Percentiles rank a stretch among this genome's conserved stretches.
Conservation (phyloP, 331 rosid genomes). For the Malus hybrid region DNA sequence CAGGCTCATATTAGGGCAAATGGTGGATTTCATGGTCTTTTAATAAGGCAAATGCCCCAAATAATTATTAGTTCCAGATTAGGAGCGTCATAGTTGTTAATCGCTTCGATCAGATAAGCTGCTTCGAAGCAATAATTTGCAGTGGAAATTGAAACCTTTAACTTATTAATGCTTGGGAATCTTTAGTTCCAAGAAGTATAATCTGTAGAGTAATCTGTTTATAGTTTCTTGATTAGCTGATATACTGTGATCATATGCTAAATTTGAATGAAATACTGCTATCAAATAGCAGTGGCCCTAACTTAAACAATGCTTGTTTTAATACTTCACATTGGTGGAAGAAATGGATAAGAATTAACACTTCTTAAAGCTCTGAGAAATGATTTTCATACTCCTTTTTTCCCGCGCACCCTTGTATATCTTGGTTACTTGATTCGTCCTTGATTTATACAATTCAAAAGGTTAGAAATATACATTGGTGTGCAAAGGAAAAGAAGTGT, state of each 20-base stretch:
- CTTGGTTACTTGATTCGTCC: too few relatives aligned
- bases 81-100: neutral
- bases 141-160: neutral
- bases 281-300: neutral
- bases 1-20: conserved; percentile 26
- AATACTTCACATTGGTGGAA: neutral
- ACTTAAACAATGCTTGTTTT: neutral
- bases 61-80: conserved; percentile 23
- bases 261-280: neutral
- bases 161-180: neutral
- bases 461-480: too few relatives aligned
- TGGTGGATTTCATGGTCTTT: conserved; percentile 24
- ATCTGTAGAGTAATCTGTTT: neutral
- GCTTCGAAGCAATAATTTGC: neutral
- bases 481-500: too few relatives aligned
- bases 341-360: neutral
- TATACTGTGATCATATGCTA: neutral
- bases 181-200: neutral
- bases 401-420: neutral
- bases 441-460: too few relatives aligned
- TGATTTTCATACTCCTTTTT: neutral
- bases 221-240: neutral
- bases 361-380: neutral
- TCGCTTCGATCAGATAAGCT: conserved; percentile 1
- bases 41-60: conserved; percentile 25